These are phyloP conservation scores for Colletotrichum musicola DNA, from an alignment of 2,329 filamentous ascomycete genomes.

Conservation along the genomic window DNA sequence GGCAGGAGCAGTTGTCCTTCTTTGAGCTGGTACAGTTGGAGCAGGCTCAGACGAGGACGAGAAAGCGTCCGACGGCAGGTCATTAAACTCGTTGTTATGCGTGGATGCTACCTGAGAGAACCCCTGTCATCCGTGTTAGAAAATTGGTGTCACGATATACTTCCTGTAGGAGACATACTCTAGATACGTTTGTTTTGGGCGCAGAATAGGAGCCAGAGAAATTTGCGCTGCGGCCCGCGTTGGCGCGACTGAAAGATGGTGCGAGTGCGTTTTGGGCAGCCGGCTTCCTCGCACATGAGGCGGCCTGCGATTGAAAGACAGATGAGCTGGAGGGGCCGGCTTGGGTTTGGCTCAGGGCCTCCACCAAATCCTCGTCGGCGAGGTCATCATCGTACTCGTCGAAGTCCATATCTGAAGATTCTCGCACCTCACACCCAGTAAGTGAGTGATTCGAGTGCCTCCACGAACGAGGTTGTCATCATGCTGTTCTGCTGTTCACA, in stretches of 20 bases:
- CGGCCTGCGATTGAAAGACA: background rate
- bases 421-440: background rate
- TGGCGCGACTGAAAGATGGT: conserved; percentile 8
- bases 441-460: background rate
- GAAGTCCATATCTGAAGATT: conserved; percentile 58
- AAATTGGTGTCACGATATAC: background rate
- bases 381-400: conserved; percentile 76
- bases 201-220: background rate
- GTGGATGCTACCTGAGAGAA: background rate
- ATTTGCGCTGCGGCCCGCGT: background rate
- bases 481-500: background rate
- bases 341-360: conserved; percentile 66
- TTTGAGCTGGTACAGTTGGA: conserved; percentile 18
- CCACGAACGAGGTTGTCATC: conserved; percentile 1
- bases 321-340: conserved; percentile 15
- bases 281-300: background rate
- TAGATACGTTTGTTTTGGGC: conserved; percentile 3
- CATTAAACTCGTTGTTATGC: conserved; percentile 58
- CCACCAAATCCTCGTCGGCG: conserved; percentile 74
- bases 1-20: conserved; percentile 36
- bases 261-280: background rate
- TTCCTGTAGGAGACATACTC: conserved; percentile 1
- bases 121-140: conserved; percentile 1
- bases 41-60: conserved; percentile 65
- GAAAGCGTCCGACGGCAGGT: conserved; percentile 76